Base-by-base conservation (phyloP, 768 basidiomycete genomes). In the Naematelia aurantialba region DNA sequence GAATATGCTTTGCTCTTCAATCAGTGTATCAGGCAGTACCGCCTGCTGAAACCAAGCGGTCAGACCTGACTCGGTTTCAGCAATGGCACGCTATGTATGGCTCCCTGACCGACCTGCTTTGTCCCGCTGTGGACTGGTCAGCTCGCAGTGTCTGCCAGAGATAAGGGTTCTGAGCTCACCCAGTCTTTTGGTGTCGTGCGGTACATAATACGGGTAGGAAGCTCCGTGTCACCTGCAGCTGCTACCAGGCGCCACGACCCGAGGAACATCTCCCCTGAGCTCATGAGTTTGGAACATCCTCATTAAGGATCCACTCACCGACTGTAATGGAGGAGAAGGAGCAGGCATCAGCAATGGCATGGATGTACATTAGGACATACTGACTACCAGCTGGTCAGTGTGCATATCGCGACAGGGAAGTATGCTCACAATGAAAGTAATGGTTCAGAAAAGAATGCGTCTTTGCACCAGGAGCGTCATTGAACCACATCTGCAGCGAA, bases 381-480 rank as follows among this genome's bases (percentile, higher is more conserved):
- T 47, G 46, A 47, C 46, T 47, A 26, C 21, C n/a, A 47, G 8
- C 25, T 5, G 8, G 46, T 26, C 8, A 26, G 46, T 21, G 8
- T 47, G n/a, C 8, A 21, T 19, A n/a, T 47, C 46, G 21, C 21
- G 34, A 53, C 34, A 17, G 21, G 1, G 44, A 19, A n/a, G 27
- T 17, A 4, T 14, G 17, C 67, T 59, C 52, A 71, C 69, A 71
- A 55, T 71, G 69, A 58, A 60, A 71, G 48, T 71, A 71, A 44
- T 71, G 69, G 21, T 62, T 60, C 27, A 71, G 52, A 52, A 71
- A 68, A 14, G 66, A 62, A 53, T 52, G 52, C 11, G 24, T 30
- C n/a, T 31, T 67, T 51, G 50, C 42, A 12, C 59, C 62, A 49
- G 59, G 54, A 39, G 60, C 58, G 46, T 70, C 69, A 27, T 70